Evolutionary conservation across 192 early-diverging fungal species (phyloP).

Genomic region (Phycomyces nitens): DNA sequence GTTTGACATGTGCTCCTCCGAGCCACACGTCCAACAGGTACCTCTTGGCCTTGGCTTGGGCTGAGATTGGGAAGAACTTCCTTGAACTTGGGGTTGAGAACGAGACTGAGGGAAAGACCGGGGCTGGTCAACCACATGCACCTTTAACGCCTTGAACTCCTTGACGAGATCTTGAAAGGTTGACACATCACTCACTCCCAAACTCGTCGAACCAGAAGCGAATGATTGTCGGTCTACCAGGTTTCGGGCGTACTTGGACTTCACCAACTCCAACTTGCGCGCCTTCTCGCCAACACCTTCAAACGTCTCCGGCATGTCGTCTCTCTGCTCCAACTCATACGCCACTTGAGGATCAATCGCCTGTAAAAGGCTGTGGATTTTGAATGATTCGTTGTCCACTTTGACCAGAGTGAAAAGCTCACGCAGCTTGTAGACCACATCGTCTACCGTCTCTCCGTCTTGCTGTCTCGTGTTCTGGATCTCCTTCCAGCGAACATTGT

Average conservation of each 20-base stretch:
- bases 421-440: background rate
- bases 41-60: background rate
- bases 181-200: background rate
- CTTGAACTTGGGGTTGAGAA: no score
- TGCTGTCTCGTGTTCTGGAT: background rate
- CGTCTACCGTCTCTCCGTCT: background rate
- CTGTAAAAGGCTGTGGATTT: background rate
- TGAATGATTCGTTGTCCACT: background rate
- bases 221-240: background rate
- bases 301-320: background rate
- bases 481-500: slow-evolving; percentile 2
- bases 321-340: background rate
- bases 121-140: background rate
- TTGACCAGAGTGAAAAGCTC: background rate
- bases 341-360: slow-evolving; percentile 5
- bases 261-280: background rate
- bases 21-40: background rate
- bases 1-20: background rate
- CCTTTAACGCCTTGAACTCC: background rate
- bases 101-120: background rate
- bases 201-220: no score
- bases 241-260: background rate
- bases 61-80: background rate
- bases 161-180: background rate
- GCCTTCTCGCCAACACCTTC: background rate